Conservation (phyloP, 1,284 basidiomycete species). For the Ustilago sp. region DNA sequence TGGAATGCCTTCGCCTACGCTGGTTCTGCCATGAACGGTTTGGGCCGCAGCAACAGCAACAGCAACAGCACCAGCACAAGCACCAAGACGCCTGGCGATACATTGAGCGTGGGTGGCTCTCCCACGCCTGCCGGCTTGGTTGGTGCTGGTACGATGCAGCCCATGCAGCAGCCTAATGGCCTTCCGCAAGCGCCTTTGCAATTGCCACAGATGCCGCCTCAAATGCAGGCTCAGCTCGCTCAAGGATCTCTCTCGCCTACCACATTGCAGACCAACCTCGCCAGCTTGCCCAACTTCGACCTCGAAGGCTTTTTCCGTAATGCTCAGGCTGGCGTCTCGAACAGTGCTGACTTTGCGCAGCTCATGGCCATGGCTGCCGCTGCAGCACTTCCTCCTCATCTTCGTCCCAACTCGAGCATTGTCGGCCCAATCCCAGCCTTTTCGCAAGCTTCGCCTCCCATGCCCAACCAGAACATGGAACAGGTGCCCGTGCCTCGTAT, state of each 20-base stretch:
- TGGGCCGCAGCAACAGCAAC: constrained; percentile 50
- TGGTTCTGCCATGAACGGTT: constrained; percentile 34
- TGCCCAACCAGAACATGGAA: constrained; percentile 51
- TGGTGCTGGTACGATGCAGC: constrained; percentile 11
- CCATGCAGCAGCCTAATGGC: constrained; percentile 24
- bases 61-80: constrained; percentile 53
- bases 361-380: constrained; percentile 75
- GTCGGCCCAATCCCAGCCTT: constrained; percentile 16
- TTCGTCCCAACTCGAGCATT: constrained; percentile 23
- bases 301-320: constrained; percentile 62
- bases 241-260: constrained; percentile 61
- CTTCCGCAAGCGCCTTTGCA: constrained; percentile 18
- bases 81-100: constrained; percentile 44
- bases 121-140: constrained; percentile 26
- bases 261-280: constrained; percentile 56
- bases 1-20: constrained; percentile 54
- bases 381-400: constrained; percentile 43
- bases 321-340: constrained; percentile 46
- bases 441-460: constrained; percentile 29
- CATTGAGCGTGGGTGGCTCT: constrained; percentile 39
- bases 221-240: constrained; percentile 49
- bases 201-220: constrained; percentile 31
- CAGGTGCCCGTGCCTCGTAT: constrained; percentile 58
- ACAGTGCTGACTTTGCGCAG: constrained; percentile 70
- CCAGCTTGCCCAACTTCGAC: constrained; percentile 63